A percentile compares a stretch with the other conserved stretches of the same genome.
Evolutionary conservation across 371 early-diverging fungal genomes (phyloP).

Genomic region (Apophysomyces trapeziformis): DNA sequence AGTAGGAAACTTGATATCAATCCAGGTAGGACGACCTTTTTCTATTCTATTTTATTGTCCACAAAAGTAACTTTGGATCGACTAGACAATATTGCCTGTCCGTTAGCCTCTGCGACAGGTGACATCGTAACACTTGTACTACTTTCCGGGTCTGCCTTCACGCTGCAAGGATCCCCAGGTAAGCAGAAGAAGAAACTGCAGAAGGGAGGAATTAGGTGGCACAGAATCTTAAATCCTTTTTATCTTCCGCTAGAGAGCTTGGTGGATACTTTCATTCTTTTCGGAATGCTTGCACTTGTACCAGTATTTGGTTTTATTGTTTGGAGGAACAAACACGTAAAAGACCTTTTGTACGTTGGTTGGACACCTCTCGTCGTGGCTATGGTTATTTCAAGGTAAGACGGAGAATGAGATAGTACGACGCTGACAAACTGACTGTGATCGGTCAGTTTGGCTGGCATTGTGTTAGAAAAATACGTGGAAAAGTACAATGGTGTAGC

Average conservation of each 20-base stretch:
- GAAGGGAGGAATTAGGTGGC: slow-evolving; percentile 9
- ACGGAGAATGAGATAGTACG: neutral
- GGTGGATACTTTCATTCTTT: slow-evolving; percentile 51
- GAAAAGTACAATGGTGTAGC: slow-evolving; percentile 79
- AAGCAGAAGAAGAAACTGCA: slow-evolving; percentile 20
- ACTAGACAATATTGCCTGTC: slow-evolving; percentile 68
- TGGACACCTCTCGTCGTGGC: slow-evolving; percentile 81
- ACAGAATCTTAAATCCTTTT: slow-evolving; percentile 14
- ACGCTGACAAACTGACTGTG: neutral
- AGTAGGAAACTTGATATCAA: slow-evolving; percentile 71
- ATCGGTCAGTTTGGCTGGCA: slow-evolving; percentile 64
- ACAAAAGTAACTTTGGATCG: slow-evolving; percentile 29
- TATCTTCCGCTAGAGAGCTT: slow-evolving; percentile 16
- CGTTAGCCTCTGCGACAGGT: slow-evolving; percentile 67
- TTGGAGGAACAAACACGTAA: slow-evolving; percentile 64
- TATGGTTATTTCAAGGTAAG: slow-evolving; percentile 75
- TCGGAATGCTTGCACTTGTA: slow-evolving; percentile 50
- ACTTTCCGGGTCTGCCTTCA: slow-evolving; percentile 54
- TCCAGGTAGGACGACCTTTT: slow-evolving; percentile 70
- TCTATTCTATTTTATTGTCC: slow-evolving; percentile 16
- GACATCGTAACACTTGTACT: slow-evolving; percentile 68
- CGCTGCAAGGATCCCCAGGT: slow-evolving; percentile 53
- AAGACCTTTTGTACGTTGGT: slow-evolving; percentile 67
- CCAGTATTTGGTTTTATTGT: slow-evolving; percentile 62
- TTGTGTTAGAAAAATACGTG: slow-evolving; percentile 77